Conservation (phyloP, 352 stramenopile genomes). For the Phytophthora brassicae region DNA sequence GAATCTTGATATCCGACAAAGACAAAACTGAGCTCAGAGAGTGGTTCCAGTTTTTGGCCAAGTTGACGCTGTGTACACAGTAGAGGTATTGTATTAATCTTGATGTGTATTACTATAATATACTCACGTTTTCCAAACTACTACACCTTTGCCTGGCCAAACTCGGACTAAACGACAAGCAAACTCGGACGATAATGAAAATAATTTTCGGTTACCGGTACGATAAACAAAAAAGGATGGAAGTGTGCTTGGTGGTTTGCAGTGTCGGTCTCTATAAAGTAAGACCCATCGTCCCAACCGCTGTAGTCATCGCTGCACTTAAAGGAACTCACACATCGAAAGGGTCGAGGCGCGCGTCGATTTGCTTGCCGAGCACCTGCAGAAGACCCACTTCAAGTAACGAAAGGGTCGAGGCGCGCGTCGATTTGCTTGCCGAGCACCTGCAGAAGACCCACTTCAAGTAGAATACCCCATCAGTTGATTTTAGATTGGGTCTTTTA, state of each 20-base stretch:
- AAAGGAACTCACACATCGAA: constrained; percentile 12
- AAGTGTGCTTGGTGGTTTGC: constrained; percentile 8
- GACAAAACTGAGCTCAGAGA: too few relatives aligned
- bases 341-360: constrained; percentile 17
- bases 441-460: constrained; percentile 29
- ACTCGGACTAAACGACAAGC: too few relatives aligned
- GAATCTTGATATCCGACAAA: too few relatives aligned
- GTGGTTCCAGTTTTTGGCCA: too few relatives aligned
- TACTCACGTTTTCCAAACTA: too few relatives aligned
- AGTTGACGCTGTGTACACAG: too few relatives aligned
- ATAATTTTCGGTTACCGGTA: too few relatives aligned
- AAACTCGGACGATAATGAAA: too few relatives aligned
- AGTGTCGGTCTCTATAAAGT: constrained; percentile 23
- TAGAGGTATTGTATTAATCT: too few relatives aligned
- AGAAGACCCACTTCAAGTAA: constrained; percentile 37
- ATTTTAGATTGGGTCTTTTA: constrained; percentile 16
- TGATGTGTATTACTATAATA: too few relatives aligned
- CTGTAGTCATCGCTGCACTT: constrained; percentile 23
- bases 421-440: constrained; percentile 18
- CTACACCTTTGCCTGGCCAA: too few relatives aligned
- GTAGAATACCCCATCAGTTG: constrained; percentile 56
- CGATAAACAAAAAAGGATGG: constrained; percentile 61
- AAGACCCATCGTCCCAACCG: constrained; percentile 3
- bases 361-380: constrained; percentile 15
- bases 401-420: constrained; percentile 13